Evolutionary conservation across 148 eudicot genomes (phyloP).

Genomic region (Dysphania ambrosioides): DNA sequence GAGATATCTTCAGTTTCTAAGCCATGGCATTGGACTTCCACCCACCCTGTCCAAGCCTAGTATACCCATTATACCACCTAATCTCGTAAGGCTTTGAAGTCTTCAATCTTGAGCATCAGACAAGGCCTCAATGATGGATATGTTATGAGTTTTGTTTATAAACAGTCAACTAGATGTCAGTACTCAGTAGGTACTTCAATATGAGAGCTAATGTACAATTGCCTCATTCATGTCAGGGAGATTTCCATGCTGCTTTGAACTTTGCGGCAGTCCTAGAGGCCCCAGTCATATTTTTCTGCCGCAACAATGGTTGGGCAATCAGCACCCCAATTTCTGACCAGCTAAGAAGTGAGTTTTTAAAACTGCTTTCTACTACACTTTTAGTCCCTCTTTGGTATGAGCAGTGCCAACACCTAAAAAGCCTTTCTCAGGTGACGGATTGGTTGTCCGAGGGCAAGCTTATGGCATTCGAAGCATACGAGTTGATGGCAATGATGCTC

Average conservation of each 20-base stretch:
- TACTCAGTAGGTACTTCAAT: no score
- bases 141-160: no score
- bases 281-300: slow-evolving; percentile 65
- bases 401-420: background rate
- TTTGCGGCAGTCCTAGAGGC: slow-evolving; percentile 76
- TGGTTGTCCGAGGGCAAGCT: slow-evolving; percentile 64
- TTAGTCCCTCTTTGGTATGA: background rate
- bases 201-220: background rate
- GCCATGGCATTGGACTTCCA: no score
- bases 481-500: slow-evolving; percentile 74
- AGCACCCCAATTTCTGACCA: slow-evolving; percentile 67
- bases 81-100: background rate
- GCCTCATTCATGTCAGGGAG: slow-evolving; percentile 44
- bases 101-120: background rate
- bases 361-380: background rate
- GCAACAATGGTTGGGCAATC: slow-evolving; percentile 86
- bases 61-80: background rate
- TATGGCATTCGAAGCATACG: slow-evolving; percentile 70
- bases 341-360: slow-evolving; percentile 44
- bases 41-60: no score
- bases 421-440: slow-evolving; percentile 61
- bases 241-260: slow-evolving; percentile 72
- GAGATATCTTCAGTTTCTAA: no score
- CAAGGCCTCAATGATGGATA: background rate
- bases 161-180: no score